These are phyloP conservation scores for Thoreauomyces humboldtii DNA, from an alignment of 192 early-diverging fungal genomes.

Conservation along the genomic window DNA sequence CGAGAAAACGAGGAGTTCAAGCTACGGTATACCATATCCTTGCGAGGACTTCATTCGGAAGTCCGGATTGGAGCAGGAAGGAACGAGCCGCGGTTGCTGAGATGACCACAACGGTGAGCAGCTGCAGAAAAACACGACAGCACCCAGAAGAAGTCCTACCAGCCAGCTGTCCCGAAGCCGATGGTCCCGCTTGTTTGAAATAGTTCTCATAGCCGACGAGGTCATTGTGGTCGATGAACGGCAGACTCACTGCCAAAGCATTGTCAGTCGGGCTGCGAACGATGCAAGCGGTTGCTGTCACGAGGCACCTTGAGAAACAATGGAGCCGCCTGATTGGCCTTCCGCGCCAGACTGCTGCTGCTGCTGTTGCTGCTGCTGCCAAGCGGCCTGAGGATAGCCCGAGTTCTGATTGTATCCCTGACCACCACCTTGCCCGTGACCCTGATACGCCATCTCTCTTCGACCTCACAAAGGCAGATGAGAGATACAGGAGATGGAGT, in stretches of 20 bases:
- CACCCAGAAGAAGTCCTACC: slow-evolving; percentile 18
- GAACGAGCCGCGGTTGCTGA: slow-evolving; percentile 23
- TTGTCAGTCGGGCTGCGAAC: neutral
- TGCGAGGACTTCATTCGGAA: slow-evolving; percentile 30
- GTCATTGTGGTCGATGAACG: slow-evolving; percentile 40
- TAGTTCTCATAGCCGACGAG: slow-evolving; percentile 31
- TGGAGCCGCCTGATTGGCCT: too few relatives aligned
- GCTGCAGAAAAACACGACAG: too few relatives aligned
- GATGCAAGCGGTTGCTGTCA: neutral
- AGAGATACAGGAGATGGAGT: too few relatives aligned
- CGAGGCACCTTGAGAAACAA: neutral
- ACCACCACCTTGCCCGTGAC: slow-evolving; percentile 3
- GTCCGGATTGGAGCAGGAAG: slow-evolving; percentile 26
- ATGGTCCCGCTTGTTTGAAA: slow-evolving; percentile 33
- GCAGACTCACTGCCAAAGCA: slow-evolving; percentile 23
- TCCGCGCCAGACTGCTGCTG: slow-evolving; percentile 8
- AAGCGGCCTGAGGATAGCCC: neutral
- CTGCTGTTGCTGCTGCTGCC: slow-evolving; percentile 20
- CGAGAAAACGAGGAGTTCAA: neutral
- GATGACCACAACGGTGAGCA: too few relatives aligned
- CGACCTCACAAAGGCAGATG: too few relatives aligned
- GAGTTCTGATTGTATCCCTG: too few relatives aligned
- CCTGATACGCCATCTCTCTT: slow-evolving; percentile 9
- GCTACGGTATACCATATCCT: slow-evolving; percentile 26
- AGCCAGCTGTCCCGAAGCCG: slow-evolving; percentile 27